A percentile compares a stretch with the other conserved stretches of the same genome.
phyloP scores from a whole-genome alignment of 192 early-diverging fungal species.

The Coemansia sp. region DNA sequence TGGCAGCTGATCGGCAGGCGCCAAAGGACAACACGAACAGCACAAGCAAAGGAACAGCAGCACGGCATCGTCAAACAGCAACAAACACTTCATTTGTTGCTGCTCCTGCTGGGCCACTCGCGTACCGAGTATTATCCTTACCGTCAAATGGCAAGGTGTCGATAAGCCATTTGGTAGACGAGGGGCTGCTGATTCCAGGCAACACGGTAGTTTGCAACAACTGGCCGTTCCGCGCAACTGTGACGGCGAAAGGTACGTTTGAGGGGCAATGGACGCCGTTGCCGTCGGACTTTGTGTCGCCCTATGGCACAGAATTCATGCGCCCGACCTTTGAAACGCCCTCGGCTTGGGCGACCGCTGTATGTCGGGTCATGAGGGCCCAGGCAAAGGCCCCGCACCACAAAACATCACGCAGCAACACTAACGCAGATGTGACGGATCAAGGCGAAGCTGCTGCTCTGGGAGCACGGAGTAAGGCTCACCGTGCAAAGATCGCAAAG shows the following conservation, averaged over 20 bases:
- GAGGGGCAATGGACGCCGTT: conserved; percentile 33
- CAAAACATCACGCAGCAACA: neutral
- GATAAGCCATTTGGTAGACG: conserved; percentile 32
- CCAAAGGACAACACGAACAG: conserved; percentile 8
- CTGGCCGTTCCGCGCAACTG: conserved; percentile 48
- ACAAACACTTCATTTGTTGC: neutral
- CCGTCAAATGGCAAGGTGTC: conserved; percentile 26
- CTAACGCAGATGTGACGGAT: neutral
- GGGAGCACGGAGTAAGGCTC: neutral
- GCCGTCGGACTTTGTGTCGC: conserved; percentile 21
- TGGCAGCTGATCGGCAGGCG: conserved; percentile 22
- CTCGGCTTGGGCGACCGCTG: conserved; percentile 63
- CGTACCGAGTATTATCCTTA: neutral
- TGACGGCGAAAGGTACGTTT: conserved; percentile 33
- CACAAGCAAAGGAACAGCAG: conserved; percentile 11
- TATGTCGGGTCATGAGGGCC: conserved; percentile 56
- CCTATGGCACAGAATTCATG: conserved; percentile 44
- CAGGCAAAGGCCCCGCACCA: conserved; percentile 23
- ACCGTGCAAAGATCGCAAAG: conserved; percentile 1
- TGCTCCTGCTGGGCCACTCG: neutral
- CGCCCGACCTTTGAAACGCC: conserved; percentile 58
- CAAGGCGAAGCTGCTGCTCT: neutral
- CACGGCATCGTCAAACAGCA: neutral
- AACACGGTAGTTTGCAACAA: conserved; percentile 42
- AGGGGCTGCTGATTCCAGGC: conserved; percentile 29